These are phyloP conservation scores for Tylopilus balloui DNA, from an alignment of 768 basidiomycete species.

Conservation along the genomic window DNA sequence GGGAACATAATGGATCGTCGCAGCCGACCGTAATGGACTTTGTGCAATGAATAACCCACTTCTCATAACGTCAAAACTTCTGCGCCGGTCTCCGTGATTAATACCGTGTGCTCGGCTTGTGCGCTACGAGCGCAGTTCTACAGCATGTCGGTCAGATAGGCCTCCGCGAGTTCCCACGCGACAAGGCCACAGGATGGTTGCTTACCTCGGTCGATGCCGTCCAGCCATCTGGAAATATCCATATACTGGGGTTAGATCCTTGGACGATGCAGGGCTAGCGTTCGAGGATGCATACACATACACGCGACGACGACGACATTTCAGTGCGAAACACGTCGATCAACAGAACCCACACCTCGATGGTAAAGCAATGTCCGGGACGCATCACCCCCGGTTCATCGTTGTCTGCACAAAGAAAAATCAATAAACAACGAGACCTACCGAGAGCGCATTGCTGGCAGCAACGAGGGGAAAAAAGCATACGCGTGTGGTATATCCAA, in stretches of 20 bases:
- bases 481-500: conserved; percentile 78
- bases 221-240: conserved; percentile 92
- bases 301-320: too few relatives aligned
- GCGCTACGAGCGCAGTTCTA: conserved; percentile 80
- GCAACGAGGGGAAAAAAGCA: conserved; percentile 16
- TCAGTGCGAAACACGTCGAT: not conserved
- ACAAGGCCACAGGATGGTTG: not conserved
- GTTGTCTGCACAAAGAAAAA: too few relatives aligned
- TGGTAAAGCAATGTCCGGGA: conserved; percentile 88
- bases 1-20: not conserved
- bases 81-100: conserved; percentile 74
- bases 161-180: not conserved
- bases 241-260: conserved; percentile 60
- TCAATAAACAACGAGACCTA: too few relatives aligned
- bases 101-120: conserved; percentile 84
- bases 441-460: too few relatives aligned
- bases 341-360: conserved; percentile 53
- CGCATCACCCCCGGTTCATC: conserved; percentile 78
- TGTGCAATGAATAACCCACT: not conserved
- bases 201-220: conserved; percentile 83
- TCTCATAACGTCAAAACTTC: conserved; percentile 64
- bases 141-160: conserved; percentile 1
- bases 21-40: not conserved
- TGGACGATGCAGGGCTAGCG: conserved; percentile 71
- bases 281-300: not conserved